Conservation (phyloP, 306 rosid species). For the Lathyrus tuberosus region DNA sequence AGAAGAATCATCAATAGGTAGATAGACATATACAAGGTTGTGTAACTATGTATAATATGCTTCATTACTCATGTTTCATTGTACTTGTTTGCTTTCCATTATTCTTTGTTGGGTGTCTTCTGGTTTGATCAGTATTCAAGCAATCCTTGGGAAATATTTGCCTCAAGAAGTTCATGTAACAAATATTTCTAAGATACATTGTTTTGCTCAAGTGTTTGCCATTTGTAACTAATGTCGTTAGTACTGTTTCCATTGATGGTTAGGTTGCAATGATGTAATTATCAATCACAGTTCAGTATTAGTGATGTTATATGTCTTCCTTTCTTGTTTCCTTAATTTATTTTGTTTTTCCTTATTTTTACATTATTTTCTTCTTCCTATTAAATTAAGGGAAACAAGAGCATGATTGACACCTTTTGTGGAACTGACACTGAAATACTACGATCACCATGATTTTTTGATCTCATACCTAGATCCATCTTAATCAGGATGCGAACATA, state of each 20-base stretch:
- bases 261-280: not conserved
- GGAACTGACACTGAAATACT: no score
- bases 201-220: slow-evolving; percentile 17
- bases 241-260: slow-evolving; percentile 1
- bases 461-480: no score
- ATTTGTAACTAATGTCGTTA: slow-evolving; percentile 9
- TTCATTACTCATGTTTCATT: slow-evolving; percentile 28
- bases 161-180: not conserved
- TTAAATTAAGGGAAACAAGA: not conserved
- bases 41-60: not conserved
- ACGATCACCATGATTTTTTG: no score
- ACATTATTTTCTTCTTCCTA: no score
- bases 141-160: slow-evolving; percentile 10
- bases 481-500: no score
- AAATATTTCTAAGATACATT: slow-evolving; percentile 28
- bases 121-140: slow-evolving; percentile 15
- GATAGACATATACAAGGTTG: slow-evolving; percentile 2
- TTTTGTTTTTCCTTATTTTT: no score
- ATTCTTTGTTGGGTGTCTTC: slow-evolving; percentile 5
- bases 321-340: no score
- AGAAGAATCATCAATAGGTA: slow-evolving; percentile 62
- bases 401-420: not conserved
- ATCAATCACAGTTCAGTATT: not conserved
- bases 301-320: no score
- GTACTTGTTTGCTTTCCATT: slow-evolving; percentile 15